phyloP scores from a whole-genome alignment of 768 basidiomycete genomes.

The Trametes villosa region DNA sequence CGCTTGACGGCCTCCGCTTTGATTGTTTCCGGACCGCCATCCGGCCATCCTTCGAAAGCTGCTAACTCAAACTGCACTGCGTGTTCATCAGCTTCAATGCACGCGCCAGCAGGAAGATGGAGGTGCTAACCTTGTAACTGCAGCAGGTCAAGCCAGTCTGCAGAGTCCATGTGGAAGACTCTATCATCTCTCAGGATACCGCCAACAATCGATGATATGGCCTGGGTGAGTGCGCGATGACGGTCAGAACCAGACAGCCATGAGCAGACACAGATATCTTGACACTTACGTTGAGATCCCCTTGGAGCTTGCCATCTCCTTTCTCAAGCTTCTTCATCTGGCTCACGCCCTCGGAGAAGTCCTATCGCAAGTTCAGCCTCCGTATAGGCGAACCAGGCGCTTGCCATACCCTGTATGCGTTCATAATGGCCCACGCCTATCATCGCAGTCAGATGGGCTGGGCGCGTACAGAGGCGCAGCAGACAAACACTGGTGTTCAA shows the following conservation, averaged over 20 bases:
- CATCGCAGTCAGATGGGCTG: not conserved
- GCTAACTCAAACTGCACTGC: conserved; percentile 40
- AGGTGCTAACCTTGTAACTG: conserved; percentile 41
- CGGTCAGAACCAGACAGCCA: too few species aligned
- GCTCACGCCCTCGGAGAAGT: conserved; percentile 22
- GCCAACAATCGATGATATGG: conserved; percentile 38
- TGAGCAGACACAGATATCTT: not conserved
- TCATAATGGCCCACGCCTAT: conserved; percentile 33
- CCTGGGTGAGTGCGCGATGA: conserved; percentile 29
- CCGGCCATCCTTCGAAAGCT: conserved; percentile 37
- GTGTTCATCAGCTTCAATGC: not conserved
- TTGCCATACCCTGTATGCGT: conserved; percentile 22
- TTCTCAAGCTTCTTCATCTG: conserved; percentile 24
- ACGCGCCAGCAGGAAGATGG: not conserved
- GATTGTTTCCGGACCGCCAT: conserved; percentile 38
- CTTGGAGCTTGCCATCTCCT: conserved; percentile 7
- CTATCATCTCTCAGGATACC: conserved; percentile 45
- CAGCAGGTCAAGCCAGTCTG: conserved; percentile 41
- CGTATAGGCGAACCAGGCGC: conserved; percentile 7
- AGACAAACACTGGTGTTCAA: conserved; percentile 17
- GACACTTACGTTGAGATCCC: conserved; percentile 16
- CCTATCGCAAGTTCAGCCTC: conserved; percentile 1
- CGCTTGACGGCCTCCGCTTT: conserved; percentile 38
- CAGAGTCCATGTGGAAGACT: conserved; percentile 40
- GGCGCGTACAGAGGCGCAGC: not conserved